Evolutionary conservation across 73 alveolate genomes (phyloP).

Genomic region (Stentor coeruleus): DNA sequence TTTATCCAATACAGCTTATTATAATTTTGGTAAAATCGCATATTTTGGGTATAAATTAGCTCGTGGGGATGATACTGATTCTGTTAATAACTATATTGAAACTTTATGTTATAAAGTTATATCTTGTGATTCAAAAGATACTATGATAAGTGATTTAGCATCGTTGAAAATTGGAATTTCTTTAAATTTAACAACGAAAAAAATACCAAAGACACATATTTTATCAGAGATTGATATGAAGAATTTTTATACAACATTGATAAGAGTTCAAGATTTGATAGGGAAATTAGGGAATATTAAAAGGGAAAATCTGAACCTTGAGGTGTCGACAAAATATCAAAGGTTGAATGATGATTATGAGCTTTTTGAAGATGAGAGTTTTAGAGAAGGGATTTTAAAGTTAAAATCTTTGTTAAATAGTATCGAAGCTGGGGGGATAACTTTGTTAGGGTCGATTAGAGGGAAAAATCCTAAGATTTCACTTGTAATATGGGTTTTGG

Average conservation of each 20-base stretch:
- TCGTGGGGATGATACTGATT: conserved; percentile 1
- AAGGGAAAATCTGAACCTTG: too few relatives aligned
- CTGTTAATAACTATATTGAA: background rate
- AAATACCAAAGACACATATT: background rate
- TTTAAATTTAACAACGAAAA: background rate
- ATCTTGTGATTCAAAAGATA: background rate
- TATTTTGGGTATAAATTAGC: background rate
- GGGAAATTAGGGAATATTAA: background rate
- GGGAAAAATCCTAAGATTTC: background rate
- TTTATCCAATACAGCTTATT: background rate
- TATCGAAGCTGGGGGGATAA: background rate
- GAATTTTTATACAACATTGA: background rate
- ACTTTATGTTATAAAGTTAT: conserved; percentile 19
- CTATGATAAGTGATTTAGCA: conserved; percentile 19
- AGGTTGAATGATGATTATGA: background rate
- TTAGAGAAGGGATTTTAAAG: background rate
- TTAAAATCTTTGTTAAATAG: background rate
- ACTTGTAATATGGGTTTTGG: background rate
- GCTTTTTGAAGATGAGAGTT: background rate
- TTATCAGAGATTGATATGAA: background rate
- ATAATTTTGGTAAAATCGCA: conserved; percentile 25
- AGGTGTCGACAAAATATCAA: background rate
- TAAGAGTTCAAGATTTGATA: background rate
- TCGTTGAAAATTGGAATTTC: conserved; percentile 19
- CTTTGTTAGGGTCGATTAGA: background rate